These are phyloP conservation scores for Gypsophila paniculata DNA, from an alignment of 179 eudicot genomes.

Conservation along the genomic window DNA sequence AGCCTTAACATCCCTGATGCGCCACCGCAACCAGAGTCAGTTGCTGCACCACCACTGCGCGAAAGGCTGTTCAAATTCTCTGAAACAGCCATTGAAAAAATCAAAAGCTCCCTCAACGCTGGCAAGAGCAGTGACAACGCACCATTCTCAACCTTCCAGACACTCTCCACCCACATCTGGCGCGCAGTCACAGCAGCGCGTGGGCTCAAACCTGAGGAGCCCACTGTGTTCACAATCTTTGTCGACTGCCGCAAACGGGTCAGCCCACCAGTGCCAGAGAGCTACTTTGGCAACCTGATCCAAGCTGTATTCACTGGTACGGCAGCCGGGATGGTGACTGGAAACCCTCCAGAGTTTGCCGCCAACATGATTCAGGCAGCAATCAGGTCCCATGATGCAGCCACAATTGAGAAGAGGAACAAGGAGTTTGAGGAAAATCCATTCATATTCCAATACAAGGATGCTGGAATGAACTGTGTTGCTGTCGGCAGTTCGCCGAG, in stretches of 20 bases:
- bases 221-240: constrained; percentile 79
- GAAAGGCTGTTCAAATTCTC: constrained; percentile 76
- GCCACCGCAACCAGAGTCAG: constrained; percentile 27
- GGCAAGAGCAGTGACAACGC: constrained; percentile 1
- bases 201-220: constrained; percentile 63
- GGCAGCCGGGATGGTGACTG: constrained; percentile 61
- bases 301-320: constrained; percentile 91
- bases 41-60: constrained; percentile 38
- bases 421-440: constrained; percentile 77
- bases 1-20: constrained; percentile 60
- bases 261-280: constrained; percentile 88
- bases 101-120: constrained; percentile 50
- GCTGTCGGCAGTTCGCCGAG: constrained; percentile 96
- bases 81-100: constrained; percentile 34
- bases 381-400: constrained; percentile 53
- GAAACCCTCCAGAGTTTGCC: constrained; percentile 55
- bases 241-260: constrained; percentile 81
- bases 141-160: constrained; percentile 77
- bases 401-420: constrained; percentile 56
- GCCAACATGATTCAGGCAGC: constrained; percentile 57
- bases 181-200: constrained; percentile 76
- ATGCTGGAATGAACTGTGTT: constrained; percentile 86
- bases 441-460: constrained; percentile 73
- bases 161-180: constrained; percentile 85
- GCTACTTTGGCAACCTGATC: constrained; percentile 87